Percentiles rank a stretch among this genome's conserved stretches.
Evolutionary conservation across 306 rosid genomes (phyloP).

Genomic region (Vigna nakashimae): DNA sequence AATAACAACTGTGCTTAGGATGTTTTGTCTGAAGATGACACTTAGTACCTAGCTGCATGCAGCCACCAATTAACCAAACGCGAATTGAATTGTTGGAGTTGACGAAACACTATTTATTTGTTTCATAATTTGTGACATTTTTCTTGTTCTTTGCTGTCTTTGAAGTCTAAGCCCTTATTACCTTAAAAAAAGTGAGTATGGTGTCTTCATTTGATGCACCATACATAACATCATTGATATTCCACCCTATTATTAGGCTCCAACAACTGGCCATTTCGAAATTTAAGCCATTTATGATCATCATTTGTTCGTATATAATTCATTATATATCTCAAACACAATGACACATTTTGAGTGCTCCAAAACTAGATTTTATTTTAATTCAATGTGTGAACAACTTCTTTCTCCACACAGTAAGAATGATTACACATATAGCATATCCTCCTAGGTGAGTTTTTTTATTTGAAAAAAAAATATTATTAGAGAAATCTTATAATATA

Average conservation of each 20-base stretch:
- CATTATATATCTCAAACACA: neutral
- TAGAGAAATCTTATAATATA: too few species aligned
- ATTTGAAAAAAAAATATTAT: too few species aligned
- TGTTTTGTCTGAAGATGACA: too few species aligned
- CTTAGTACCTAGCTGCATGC: too few species aligned
- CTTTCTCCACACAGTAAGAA: neutral
- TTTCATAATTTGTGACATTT: neutral
- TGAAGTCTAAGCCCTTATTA: constrained; percentile 6
- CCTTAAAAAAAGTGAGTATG: neutral
- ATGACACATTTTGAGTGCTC: neutral
- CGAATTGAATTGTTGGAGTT: too few species aligned
- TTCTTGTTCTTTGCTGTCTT: constrained; percentile 11
- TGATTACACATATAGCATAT: too few species aligned
- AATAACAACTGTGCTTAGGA: too few species aligned
- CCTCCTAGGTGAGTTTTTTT: too few species aligned
- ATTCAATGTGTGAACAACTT: neutral
- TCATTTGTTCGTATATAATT: neutral
- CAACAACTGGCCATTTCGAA: neutral
- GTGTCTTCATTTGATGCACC: neutral
- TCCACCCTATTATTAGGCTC: neutral
- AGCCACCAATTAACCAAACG: too few species aligned
- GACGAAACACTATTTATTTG: neutral
- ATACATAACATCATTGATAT: neutral
- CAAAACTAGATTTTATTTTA: neutral
- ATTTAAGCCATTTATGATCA: neutral